phyloP scores from a whole-genome alignment of 2,329 filamentous ascomycete species.

The Mollisia scopiformis region DNA sequence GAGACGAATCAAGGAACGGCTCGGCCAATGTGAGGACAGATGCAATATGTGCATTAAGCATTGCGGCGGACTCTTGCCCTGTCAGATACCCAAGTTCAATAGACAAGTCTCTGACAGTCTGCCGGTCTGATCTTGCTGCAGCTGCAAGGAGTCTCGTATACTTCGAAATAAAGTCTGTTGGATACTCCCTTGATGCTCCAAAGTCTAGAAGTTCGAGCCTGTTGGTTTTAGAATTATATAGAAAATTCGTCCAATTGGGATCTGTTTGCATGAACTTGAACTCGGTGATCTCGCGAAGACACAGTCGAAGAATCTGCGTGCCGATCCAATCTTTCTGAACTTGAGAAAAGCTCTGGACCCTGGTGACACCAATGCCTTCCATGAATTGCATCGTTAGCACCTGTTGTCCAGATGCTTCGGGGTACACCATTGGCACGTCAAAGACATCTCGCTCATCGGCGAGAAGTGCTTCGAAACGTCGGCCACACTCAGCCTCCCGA shows the following conservation, averaged over 20 bases:
- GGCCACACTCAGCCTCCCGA: conserved; percentile 82
- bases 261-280: conserved; percentile 99
- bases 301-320: conserved; percentile 88
- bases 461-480: conserved; percentile 78
- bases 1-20: conserved; percentile 77
- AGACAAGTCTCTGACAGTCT: conserved; percentile 67
- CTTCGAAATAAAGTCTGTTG: conserved; percentile 73
- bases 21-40: conserved; percentile 90
- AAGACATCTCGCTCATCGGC: conserved; percentile 75
- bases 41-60: conserved; percentile 89
- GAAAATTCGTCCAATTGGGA: conserved; percentile 99
- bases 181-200: conserved; percentile 87
- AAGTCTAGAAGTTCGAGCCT: conserved; percentile 94
- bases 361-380: conserved; percentile 83
- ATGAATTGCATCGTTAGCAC: conserved; percentile 95
- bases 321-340: conserved; percentile 94
- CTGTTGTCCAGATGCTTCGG: conserved; percentile 79
- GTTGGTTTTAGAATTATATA: conserved; percentile 75
- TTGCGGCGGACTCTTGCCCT: conserved; percentile 79
- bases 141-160: conserved; percentile 83
- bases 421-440: conserved; percentile 75
- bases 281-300: conserved; percentile 88
- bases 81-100: conserved; percentile 87
- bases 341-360: conserved; percentile 75
- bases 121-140: conserved; percentile 71